Base-by-base conservation (phyloP, 805 yeast species). In the Scheffersomyces stipitis region DNA sequence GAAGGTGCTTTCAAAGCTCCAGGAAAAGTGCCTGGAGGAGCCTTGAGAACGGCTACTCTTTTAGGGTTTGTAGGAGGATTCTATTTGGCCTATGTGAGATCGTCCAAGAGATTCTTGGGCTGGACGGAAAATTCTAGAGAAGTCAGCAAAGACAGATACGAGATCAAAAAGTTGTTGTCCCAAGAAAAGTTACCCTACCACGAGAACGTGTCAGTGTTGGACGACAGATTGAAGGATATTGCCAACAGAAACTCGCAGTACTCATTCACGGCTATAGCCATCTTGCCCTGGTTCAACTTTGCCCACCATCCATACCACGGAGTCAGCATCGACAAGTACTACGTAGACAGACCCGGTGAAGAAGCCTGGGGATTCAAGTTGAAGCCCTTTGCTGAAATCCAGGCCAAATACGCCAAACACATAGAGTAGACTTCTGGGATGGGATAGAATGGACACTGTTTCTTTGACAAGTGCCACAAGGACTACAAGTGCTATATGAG, bases 291-390 rank as follows among this genome's bases (percentile, higher is more conserved):
- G 87, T 86, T 87, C 71, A 87, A 87, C 65, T 67, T 84, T 44
- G 88, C 80, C 31, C 66, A 79, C 58, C 96, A 86, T 62, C 88
- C 86, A 49, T 81, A 79, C 66, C 96, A 86, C 61, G 93, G 91
- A 17, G 80, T 85, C 41, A 83, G 81, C 53, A 67, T 83, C 41
- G 40, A 47, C 20, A 56, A 56, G 40, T 56, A 56, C 45, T 56
- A 56, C 45, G 80, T 75, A 55, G 67, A 61, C 35, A 69, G 83
- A 53, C 74, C 75, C 4, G 81, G 81, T 32, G 81, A 76, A 58
- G 81, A 76, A 58, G 66, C 58, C 18, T 76, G 81, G 81, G 80
- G 78, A 5, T 73, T 76, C 45, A 46, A 44, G 24, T 71, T 76
- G 56, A 73, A 74, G 53, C 76, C 80, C 26, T 64, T 65, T 36